Evolutionary conservation across 108 stramenopile species (phyloP), one percentile per base, ranked within the genome.

Genomic region (Mediolabrus comicus): DNA sequence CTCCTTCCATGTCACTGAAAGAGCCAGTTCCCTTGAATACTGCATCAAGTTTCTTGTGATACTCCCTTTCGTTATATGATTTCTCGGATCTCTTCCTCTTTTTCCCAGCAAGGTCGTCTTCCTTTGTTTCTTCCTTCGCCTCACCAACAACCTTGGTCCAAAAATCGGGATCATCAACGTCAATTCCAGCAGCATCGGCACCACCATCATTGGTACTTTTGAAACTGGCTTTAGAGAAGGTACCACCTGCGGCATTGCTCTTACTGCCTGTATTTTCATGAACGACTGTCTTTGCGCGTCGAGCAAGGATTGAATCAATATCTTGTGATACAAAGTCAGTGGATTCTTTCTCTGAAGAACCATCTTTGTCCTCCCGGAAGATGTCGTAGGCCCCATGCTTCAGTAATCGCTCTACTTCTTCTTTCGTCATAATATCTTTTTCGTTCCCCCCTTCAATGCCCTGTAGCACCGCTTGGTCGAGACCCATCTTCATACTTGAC

Each of bases 401-500:
- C 51, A 96, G 74, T 6, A 92, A 67, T 33, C 68, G 78, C 66
- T 96, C 92, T 11, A 94, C 83, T 58, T 92, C 88, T 65, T 90
- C 88, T 54, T 92, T 91, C 5, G 88, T 83, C 83, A 92, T 74
- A 29, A 83, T 68, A n/a, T 87, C 88, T 55, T 86, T 88, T 9
- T 72, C 70, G 55, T 69, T 69, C 13, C 81, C 79, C 31, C 67
- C 81, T 69, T 94, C 92, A 60, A 96, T 91, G 25, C 93, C 93
- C 19, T 91, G 89, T n/a, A 99, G 80, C 2, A 99, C 97, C 24
- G 97, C 98, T 64, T 96, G 95, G 62, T 99, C 99, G 13, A 99
- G 84, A 49, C 98, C 98, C 81, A 99, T 97, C 79, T 99, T 99
- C 86, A 97, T 65, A 17, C 89, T 89, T 32, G 95, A 95, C 83